phyloP scores from a whole-genome alignment of 768 basidiomycete species.

The Auricularia auricula-judae region DNA sequence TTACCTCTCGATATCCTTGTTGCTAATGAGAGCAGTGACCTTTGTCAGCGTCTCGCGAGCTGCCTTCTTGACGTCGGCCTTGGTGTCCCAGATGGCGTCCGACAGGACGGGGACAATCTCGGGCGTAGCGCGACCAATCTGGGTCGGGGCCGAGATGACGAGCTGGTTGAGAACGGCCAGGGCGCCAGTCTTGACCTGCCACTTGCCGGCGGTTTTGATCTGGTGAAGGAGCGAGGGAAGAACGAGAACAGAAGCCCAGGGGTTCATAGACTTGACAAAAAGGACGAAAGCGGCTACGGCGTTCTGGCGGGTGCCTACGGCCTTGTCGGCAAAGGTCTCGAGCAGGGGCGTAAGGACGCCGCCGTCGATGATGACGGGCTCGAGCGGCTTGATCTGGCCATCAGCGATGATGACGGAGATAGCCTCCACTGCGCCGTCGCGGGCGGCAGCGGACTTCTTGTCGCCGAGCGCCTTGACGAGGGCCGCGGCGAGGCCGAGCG shows the following conservation, averaged over 20 bases:
- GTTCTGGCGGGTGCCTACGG: conserved; percentile 73
- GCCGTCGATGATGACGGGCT: conserved; percentile 79
- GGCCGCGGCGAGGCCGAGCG: conserved; percentile 61
- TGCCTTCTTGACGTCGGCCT: conserved; percentile 97
- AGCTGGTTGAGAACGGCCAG: conserved; percentile 78
- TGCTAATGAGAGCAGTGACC: conserved; percentile 87
- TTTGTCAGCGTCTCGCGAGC: conserved; percentile 91
- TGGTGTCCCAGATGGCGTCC: conserved; percentile 98
- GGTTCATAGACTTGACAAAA: conserved; percentile 70
- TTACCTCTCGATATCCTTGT: conserved; percentile 88
- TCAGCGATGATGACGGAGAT: conserved; percentile 50
- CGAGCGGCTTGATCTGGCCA: conserved; percentile 71
- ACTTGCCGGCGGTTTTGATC: conserved; percentile 93
- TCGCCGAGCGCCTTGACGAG: conserved; percentile 77
- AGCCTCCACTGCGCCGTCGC: conserved; percentile 77
- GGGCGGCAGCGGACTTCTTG: conserved; percentile 89
- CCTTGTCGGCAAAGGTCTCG: conserved; percentile 92
- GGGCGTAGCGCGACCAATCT: conserved; percentile 83
- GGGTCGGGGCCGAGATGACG: conserved; percentile 67
- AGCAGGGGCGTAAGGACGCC: conserved; percentile 80
- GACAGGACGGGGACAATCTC: conserved; percentile 91
- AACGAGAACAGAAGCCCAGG: conserved; percentile 75
- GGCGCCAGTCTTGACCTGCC: conserved; percentile 91
- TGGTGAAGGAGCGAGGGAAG: conserved; percentile 85
- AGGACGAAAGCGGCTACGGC: conserved; percentile 74